Base-by-base conservation (phyloP, 805 yeast species). In the Naumovozyma baii region DNA sequence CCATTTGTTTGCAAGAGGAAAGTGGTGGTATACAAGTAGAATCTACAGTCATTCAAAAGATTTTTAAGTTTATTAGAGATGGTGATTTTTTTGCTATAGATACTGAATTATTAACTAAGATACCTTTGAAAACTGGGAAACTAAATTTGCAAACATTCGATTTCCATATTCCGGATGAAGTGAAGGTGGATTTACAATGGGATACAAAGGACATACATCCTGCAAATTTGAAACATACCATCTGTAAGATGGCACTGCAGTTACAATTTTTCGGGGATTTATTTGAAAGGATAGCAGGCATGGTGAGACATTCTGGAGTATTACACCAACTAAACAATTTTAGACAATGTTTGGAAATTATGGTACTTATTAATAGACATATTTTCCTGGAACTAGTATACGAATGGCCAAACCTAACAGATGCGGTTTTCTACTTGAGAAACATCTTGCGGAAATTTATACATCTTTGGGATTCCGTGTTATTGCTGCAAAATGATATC, bases 71-170 rank as follows among this genome's bases (percentile, higher is more conserved):
- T 3, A 58, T 75, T 12, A 51, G 59, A 16, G 37, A 44, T 7
- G 80, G 79, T 1, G 51, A 63, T 2, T 75, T 70, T 62, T 62
- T 61, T 12, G 43, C 40, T 8, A 41, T 52, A 3, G 48, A 50
- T 18, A 50, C 64, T 16, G 41, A 56, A 8, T 39, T 62, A n/a
- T 44, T 60, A 37, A 50, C 59, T 9, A 47, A 60, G 25, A 46
- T 60, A 35, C 50, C 63, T 4, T 48, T 61, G 50, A 49, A 54
- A 39, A 42, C 50, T 12, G 31, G 31, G 5, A 9, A 29, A 5
- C 14, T 29, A 5, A n/a, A 29, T n/a, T 29, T 22, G 10, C 9
- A 22, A 22, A 7, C 26, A 7, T 22, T 22, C 7, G 10, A 22
- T 22, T 22, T 7, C 10, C 26, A 22, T 22, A 22, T 10, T n/a